phyloP scores from a whole-genome alignment of 2,329 filamentous ascomycete genomes.

The Talaromyces sp. region DNA sequence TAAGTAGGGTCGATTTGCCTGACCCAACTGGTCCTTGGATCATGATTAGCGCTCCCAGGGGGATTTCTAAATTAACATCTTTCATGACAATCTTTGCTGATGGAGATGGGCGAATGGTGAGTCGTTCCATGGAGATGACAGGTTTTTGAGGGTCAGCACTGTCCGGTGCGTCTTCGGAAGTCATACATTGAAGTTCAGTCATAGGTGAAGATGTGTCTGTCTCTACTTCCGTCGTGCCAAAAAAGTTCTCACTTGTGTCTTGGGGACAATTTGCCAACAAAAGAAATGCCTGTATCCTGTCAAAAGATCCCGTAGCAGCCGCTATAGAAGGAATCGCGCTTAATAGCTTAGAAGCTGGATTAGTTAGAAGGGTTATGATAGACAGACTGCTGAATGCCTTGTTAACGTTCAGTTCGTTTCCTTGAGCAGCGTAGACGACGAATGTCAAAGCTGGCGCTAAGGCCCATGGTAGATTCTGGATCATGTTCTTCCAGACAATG shows the following conservation, averaged over 20 bases:
- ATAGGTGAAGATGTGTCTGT: not conserved
- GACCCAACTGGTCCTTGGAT: conserved; percentile 47
- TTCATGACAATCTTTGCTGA: conserved; percentile 23
- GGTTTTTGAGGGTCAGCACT: not conserved
- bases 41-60: conserved; percentile 40
- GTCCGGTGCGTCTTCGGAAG: not conserved
- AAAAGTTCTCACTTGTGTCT: not conserved
- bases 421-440: conserved; percentile 10
- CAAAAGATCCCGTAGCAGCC: conserved; percentile 13
- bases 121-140: not conserved
- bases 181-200: not conserved
- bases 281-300: conserved; percentile 14
- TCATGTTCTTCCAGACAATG: conserved; percentile 14
- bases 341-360: conserved; percentile 15
- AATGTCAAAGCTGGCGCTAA: conserved; percentile 17
- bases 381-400: conserved; percentile 18
- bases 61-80: conserved; percentile 35
- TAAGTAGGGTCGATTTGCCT: conserved; percentile 47
- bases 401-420: not conserved
- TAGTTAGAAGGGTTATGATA: conserved; percentile 18
- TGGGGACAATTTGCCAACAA: not conserved
- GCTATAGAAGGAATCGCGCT: conserved; percentile 14
- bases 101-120: not conserved
- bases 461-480: conserved; percentile 15
- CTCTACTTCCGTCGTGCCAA: not conserved